phyloP scores from a whole-genome alignment of 2,329 filamentous ascomycete genomes.

The Epichloe sylvatica region DNA sequence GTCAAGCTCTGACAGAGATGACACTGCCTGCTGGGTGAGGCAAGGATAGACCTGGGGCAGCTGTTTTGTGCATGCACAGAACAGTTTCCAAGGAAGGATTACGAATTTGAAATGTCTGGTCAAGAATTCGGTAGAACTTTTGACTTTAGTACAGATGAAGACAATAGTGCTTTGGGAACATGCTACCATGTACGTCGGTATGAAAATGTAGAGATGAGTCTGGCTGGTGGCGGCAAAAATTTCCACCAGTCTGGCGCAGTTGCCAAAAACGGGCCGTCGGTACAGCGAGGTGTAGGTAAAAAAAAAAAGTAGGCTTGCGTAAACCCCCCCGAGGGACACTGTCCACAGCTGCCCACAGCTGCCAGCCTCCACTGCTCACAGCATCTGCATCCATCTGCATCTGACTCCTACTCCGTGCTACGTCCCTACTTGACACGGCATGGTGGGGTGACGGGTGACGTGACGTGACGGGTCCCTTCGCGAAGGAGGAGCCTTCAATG shows the following conservation, averaged over 20 bases:
- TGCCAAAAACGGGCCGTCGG: neutral
- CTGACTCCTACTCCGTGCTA: too few relatives aligned
- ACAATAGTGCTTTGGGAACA: neutral
- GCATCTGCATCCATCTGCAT: too few relatives aligned
- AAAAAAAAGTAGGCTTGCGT: too few relatives aligned
- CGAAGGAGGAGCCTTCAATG: too few relatives aligned
- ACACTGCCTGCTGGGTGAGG: neutral
- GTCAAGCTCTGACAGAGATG: neutral
- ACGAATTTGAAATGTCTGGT: neutral
- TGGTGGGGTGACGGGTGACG: too few relatives aligned
- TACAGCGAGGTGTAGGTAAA: too few relatives aligned
- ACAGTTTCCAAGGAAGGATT: neutral
- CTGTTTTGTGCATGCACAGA: neutral
- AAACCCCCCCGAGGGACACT: too few relatives aligned
- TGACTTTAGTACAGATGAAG: neutral
- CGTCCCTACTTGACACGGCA: too few relatives aligned
- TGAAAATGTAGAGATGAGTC: neutral
- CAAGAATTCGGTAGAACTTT: neutral
- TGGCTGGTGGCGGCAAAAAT: constrained; percentile 5
- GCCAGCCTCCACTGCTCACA: too few relatives aligned
- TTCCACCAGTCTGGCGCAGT: constrained; percentile 1
- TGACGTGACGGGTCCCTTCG: too few relatives aligned
- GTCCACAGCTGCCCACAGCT: too few relatives aligned
- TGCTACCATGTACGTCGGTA: neutral
- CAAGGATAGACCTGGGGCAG: too few relatives aligned